Percentiles rank a stretch among this genome's conserved stretches.
Evolutionary conservation across 306 rosid genomes (phyloP).

Genomic region (Cicer cuneatum): DNA sequence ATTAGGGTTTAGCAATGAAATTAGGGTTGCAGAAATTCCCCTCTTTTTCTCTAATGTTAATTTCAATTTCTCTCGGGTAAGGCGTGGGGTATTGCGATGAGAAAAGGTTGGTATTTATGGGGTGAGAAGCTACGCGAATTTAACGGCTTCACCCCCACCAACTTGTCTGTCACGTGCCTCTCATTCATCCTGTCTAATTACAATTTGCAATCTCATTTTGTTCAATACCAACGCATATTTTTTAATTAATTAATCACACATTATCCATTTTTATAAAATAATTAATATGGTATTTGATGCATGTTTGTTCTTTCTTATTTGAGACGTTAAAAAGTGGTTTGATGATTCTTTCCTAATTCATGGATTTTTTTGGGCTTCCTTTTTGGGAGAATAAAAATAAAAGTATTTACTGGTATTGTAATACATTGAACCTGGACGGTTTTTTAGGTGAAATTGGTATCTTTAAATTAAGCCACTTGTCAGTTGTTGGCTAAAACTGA

Average conservation of each 20-base stretch:
- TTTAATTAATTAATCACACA: no score
- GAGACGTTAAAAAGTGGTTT: no score
- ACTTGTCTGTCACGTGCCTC: slow-evolving; percentile 14
- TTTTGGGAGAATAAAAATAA: not conserved
- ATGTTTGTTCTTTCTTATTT: no score
- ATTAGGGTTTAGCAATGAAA: slow-evolving; percentile 54
- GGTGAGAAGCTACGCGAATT: slow-evolving; percentile 1
- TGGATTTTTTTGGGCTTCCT: not conserved
- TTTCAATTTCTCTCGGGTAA: slow-evolving; percentile 12
- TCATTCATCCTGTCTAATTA: not conserved
- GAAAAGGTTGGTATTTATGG: slow-evolving; percentile 41
- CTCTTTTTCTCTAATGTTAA: slow-evolving; percentile 31
- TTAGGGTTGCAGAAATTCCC: slow-evolving; percentile 42
- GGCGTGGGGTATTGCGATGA: not conserved
- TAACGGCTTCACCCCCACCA: not conserved
- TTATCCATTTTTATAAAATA: no score
- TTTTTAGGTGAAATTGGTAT: no score
- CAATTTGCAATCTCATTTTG: no score
- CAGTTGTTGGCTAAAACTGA: not conserved
- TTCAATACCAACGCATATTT: no score
- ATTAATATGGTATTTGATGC: no score
- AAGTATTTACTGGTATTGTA: not conserved
- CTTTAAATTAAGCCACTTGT: not conserved
- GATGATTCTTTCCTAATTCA: not conserved
- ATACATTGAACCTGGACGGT: not conserved